phyloP scores from a whole-genome alignment of 805 yeast species.

The Metschnikowia cerradonensis region DNA sequence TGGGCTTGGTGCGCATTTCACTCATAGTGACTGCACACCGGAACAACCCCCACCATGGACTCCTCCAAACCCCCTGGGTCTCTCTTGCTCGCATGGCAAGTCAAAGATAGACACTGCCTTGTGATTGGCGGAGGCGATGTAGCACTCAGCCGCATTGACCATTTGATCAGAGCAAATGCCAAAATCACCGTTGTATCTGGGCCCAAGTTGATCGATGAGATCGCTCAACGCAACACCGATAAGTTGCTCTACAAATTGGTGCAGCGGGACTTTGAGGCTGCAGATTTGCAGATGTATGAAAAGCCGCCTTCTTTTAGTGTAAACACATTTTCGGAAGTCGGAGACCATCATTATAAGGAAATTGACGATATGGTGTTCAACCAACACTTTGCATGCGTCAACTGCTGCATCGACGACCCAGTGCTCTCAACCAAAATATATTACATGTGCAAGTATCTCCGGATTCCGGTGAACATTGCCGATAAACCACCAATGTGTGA shows the following conservation, averaged over 20 bases:
- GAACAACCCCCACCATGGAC: background rate
- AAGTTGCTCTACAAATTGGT: conserved; percentile 44
- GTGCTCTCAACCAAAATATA: conserved; percentile 54
- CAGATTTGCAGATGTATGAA: conserved; percentile 52
- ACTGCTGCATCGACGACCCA: conserved; percentile 75
- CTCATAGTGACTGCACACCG: no score
- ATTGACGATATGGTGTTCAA: conserved; percentile 33
- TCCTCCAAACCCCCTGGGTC: conserved; percentile 29
- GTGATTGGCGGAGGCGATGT: conserved; percentile 80
- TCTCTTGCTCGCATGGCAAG: conserved; percentile 70
- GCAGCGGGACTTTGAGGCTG: conserved; percentile 41
- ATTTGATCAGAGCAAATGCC: conserved; percentile 67
- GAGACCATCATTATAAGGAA: conserved; percentile 18
- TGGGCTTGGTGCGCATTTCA: no score
- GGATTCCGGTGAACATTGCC: conserved; percentile 71
- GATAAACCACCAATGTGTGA: conserved; percentile 84
- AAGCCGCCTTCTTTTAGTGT: conserved; percentile 12
- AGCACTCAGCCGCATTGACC: conserved; percentile 65
- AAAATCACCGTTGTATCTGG: conserved; percentile 60
- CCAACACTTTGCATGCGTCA: conserved; percentile 56
- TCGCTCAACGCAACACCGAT: conserved; percentile 21
- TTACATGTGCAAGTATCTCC: conserved; percentile 39
- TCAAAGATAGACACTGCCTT: conserved; percentile 57
- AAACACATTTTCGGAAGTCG: conserved; percentile 9
- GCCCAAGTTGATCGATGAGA: conserved; percentile 26